Conservation (phyloP, 768 basidiomycete species). For the Tubosaeta brunneosetosa region DNA sequence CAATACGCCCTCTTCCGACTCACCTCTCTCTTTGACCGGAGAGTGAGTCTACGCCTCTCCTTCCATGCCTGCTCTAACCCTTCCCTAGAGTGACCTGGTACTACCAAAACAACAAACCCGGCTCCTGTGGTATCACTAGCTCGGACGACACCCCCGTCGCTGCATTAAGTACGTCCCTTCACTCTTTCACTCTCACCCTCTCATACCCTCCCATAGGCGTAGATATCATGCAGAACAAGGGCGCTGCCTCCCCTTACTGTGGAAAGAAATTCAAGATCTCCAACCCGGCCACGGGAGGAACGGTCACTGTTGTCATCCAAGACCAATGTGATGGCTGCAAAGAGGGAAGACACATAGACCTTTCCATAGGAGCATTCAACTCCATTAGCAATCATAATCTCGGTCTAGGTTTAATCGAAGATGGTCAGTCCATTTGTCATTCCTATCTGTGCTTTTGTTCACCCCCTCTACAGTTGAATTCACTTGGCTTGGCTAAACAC, state of each 20-base stretch:
- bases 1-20: neutral
- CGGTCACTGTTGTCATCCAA: slow-evolving; percentile 61
- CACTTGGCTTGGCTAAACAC: neutral
- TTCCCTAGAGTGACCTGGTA: slow-evolving; percentile 55
- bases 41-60: slow-evolving; percentile 32
- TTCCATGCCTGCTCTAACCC: neutral
- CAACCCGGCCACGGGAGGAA: slow-evolving; percentile 49
- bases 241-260: slow-evolving; percentile 35
- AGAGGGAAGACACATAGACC: slow-evolving; percentile 63
- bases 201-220: slow-evolving; percentile 27
- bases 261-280: slow-evolving; percentile 60
- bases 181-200: neutral
- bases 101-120: slow-evolving; percentile 66
- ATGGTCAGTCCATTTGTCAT: slow-evolving; percentile 34
- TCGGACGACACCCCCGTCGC: slow-evolving; percentile 54
- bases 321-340: slow-evolving; percentile 81
- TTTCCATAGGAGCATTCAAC: slow-evolving; percentile 66
- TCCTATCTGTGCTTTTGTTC: neutral
- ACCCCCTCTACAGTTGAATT: neutral
- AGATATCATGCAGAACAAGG: slow-evolving; percentile 2
- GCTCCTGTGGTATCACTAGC: slow-evolving; percentile 70
- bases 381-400: slow-evolving; percentile 39
- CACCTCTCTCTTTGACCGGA: slow-evolving; percentile 30
- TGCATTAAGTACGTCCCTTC: slow-evolving; percentile 51
- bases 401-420: slow-evolving; percentile 50